Base-by-base conservation (phyloP, 139 green algal species). In the Eudorina sp. region DNA sequence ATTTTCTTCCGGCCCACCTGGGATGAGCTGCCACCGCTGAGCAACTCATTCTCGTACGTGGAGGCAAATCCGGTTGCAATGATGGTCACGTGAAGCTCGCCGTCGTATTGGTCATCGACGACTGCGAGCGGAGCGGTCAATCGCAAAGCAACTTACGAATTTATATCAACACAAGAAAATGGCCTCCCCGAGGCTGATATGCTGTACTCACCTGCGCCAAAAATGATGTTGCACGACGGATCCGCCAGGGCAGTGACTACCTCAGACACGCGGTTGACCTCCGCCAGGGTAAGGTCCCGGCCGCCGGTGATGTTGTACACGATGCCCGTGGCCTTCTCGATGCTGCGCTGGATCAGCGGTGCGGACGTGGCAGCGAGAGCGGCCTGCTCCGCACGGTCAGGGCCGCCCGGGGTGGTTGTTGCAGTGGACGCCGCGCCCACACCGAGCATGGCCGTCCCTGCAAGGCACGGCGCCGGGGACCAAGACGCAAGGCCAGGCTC, bases 281-380 rank as follows among this genome's bases (percentile, higher is more conserved):
- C 96, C 31, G 92, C 79, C 46, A 99, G 93, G 0, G 97, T 99
- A 38, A 99, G 92, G 94, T 99, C 97, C 40, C 88, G 90, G 66
- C 97, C 97, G 46, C 97, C 98, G 8, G 97, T 99, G 91, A 99
- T 99, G 93, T 99, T 99, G 94, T 95, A 99, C 73, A 99, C 96
- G 86, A 99, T 98, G 74, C 97, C 94, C 13, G 96, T 99, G 38
- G 97, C 97, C 29, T 94, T 89, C 90, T 98, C 95, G 79, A 99
- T 99, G 82, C 90, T 96, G n/a, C 95, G 92, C 91, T 99, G 97
- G 82, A 99, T 97, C 60, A 99, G 95, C 21, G 98, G 98, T 13
- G 97, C 96, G 2, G 93, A 96, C 6, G 97, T 98, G 60, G 98
- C 98, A 4, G 95, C 94, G 31, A 93, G 53, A 0, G 96, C 96